These are phyloP conservation scores for Sanguinoderma infundibulare DNA, from an alignment of 1,284 basidiomycete species.

Conservation along the genomic window DNA sequence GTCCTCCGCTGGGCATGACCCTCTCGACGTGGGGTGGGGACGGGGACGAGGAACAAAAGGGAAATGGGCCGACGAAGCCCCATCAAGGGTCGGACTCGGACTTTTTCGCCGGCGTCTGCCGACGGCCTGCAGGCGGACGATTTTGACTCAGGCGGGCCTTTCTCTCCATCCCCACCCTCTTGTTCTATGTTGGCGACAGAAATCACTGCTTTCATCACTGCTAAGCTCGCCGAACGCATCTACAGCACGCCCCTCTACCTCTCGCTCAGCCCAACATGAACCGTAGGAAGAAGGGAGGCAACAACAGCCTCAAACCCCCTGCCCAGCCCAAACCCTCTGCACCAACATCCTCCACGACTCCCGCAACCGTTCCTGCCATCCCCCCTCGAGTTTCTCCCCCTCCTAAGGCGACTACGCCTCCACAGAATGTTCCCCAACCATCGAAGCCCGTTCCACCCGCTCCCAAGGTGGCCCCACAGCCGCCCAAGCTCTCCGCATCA, in stretches of 20 bases:
- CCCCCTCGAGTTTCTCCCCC: constrained; percentile 20
- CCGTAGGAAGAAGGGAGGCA: constrained; percentile 21
- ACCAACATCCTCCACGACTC: background rate
- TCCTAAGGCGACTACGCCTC: constrained; percentile 12
- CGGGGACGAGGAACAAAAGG: constrained; percentile 8
- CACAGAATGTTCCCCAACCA: constrained; percentile 15
- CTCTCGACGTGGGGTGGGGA: too few relatives aligned
- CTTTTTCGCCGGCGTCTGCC: constrained; percentile 23
- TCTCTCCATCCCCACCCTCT: constrained; percentile 11
- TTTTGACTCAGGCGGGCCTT: constrained; percentile 18
- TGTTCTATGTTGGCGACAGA: constrained; percentile 27
- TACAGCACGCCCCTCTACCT: constrained; percentile 19
- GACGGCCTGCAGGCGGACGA: constrained; percentile 15
- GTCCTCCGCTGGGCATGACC: too few relatives aligned
- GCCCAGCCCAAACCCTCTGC: constrained; percentile 17
- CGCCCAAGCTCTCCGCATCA: constrained; percentile 16
- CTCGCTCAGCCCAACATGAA: constrained; percentile 22
- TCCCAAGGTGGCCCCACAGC: constrained; percentile 11
- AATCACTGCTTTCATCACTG: constrained; percentile 23
- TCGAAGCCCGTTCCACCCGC: constrained; percentile 14
- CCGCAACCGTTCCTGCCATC: constrained; percentile 1
- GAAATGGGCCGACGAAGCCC: constrained; percentile 4
- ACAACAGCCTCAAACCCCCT: constrained; percentile 20
- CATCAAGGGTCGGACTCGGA: constrained; percentile 9
- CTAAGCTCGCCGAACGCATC: constrained; percentile 20